Percentiles rank a stretch among this genome's conserved stretches.
These are phyloP conservation scores for Volvox reticuliferus DNA, from an alignment of 139 green algal species.

Conservation along the genomic window DNA sequence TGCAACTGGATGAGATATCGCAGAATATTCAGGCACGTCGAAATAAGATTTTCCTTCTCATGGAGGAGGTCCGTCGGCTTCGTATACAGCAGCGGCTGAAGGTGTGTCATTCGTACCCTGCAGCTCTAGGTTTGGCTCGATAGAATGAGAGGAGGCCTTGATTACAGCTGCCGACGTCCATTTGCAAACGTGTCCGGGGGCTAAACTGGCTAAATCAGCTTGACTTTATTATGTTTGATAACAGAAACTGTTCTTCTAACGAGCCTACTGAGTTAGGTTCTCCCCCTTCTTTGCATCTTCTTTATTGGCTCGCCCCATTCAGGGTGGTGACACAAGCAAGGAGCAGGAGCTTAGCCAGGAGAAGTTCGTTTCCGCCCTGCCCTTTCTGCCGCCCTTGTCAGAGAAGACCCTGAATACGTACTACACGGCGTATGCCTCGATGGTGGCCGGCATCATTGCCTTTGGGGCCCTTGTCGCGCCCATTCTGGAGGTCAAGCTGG, in stretches of 20 bases:
- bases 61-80: constrained; percentile 97
- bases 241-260: too few relatives aligned
- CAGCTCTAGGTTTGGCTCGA: background rate
- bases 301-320: background rate
- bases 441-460: constrained; percentile 86
- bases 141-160: too few relatives aligned
- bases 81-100: constrained; percentile 95
- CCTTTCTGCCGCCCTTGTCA: constrained; percentile 91
- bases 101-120: constrained; percentile 46
- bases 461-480: constrained; percentile 96
- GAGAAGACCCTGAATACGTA: constrained; percentile 91
- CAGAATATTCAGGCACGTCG: constrained; percentile 82
- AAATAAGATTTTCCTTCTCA: constrained; percentile 96
- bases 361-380: constrained; percentile 81
- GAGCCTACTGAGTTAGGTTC: too few relatives aligned
- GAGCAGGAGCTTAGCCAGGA: constrained; percentile 74
- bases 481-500: constrained; percentile 92
- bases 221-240: too few relatives aligned
- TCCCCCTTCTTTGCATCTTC: too few relatives aligned
- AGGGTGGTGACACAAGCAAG: constrained; percentile 45
- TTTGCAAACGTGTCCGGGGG: too few relatives aligned
- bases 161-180: too few relatives aligned
- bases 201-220: too few relatives aligned
- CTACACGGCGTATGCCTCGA: constrained; percentile 79
- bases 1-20: constrained; percentile 88